Percentiles rank a stretch among this genome's conserved stretches.
Conservation (phyloP, 345 rosid genomes). For the Citrus trifoliata region DNA sequence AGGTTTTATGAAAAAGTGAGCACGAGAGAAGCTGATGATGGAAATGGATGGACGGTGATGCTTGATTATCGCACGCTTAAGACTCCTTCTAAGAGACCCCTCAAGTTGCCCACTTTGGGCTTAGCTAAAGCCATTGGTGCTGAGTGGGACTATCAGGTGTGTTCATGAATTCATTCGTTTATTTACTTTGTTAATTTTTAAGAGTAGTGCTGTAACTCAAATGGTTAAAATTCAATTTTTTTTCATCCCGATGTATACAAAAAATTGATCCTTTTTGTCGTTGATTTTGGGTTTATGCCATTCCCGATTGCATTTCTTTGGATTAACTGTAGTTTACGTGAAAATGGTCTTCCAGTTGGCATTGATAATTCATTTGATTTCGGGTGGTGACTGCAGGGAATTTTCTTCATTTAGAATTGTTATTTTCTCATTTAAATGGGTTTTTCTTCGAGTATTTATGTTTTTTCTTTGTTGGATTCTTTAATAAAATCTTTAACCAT, state of each 20-base stretch:
- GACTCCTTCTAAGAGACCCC: constrained; percentile 78
- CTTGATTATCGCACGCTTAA: constrained; percentile 94
- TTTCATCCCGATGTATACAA: neutral
- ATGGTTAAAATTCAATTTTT: neutral
- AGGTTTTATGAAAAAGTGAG: constrained; percentile 77
- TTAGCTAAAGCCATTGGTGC: constrained; percentile 91
- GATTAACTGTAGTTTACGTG: neutral
- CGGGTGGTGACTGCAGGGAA: neutral
- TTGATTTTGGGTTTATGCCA: neutral
- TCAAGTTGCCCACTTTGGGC: constrained; percentile 69
- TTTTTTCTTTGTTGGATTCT: constrained; percentile 1
- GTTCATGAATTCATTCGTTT: neutral
- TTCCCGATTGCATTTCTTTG: neutral
- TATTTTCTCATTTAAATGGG: neutral
- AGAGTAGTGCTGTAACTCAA: neutral
- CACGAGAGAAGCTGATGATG: constrained; percentile 84
- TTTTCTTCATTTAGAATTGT: neutral
- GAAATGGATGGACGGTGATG: constrained; percentile 91
- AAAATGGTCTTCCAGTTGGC: neutral
- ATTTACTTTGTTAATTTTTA: neutral
- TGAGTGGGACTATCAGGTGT: constrained; percentile 97
- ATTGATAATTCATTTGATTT: neutral
- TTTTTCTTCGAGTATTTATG: neutral
- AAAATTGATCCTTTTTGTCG: neutral
- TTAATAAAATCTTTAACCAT: constrained; percentile 14